Evolutionary conservation across 352 stramenopile genomes (phyloP).

Genomic region (Pythium diclinum): DNA sequence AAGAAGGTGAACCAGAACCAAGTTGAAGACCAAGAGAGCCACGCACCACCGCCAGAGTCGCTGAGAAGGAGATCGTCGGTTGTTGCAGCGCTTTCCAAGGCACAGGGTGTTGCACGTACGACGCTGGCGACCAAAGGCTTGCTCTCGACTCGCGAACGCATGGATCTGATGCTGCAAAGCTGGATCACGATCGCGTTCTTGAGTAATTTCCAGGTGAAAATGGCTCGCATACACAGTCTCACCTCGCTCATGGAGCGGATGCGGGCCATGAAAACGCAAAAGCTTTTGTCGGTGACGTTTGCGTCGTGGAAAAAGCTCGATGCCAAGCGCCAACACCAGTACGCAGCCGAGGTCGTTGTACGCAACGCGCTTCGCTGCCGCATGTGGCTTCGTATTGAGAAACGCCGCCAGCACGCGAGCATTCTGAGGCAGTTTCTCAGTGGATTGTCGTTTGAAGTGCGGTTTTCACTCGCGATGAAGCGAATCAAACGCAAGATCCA

Average conservation of each 20-base stretch:
- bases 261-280: slow-evolving; percentile 26
- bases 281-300: slow-evolving; percentile 38
- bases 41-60: background rate
- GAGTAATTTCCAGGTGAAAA: slow-evolving; percentile 36
- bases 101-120: background rate
- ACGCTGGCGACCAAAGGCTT: slow-evolving; percentile 9
- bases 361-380: slow-evolving; percentile 39
- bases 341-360: slow-evolving; percentile 34
- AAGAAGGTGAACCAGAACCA: background rate
- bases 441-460: slow-evolving; percentile 55
- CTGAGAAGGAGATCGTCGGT: slow-evolving; percentile 9
- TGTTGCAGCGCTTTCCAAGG: background rate
- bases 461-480: slow-evolving; percentile 61
- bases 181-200: slow-evolving; percentile 44
- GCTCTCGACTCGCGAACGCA: slow-evolving; percentile 7
- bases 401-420: slow-evolving; percentile 31
- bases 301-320: slow-evolving; percentile 37
- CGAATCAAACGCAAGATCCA: slow-evolving; percentile 49
- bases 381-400: slow-evolving; percentile 37
- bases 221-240: slow-evolving; percentile 33
- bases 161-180: slow-evolving; percentile 22
- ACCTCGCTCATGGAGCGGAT: slow-evolving; percentile 26
- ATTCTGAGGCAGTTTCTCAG: slow-evolving; percentile 44
- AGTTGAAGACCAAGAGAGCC: slow-evolving; percentile 4
- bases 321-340: slow-evolving; percentile 24